Base-by-base conservation (phyloP, 768 basidiomycete genomes). In the Boletus tomentosulus region DNA sequence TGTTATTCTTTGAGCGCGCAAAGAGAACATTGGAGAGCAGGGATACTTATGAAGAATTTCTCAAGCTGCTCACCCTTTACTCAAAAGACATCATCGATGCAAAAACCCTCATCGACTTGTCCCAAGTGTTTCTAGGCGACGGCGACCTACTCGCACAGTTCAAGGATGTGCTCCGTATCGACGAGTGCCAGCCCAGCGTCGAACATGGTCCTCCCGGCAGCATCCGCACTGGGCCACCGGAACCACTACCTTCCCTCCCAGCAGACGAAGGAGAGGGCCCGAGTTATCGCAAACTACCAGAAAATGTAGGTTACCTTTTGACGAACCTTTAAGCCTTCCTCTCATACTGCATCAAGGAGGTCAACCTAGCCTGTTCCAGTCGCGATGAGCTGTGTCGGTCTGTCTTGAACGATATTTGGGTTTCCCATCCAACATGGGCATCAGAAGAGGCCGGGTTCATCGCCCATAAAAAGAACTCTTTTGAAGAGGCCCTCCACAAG, bases 371-470 rank as follows among this genome's bases (percentile, higher is more conserved):
- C 27, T 98, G 97, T 68, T 97, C 97, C 3, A 95, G 90, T 11
- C 86, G 97, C 28, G 95, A 98, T 63, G 84, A 92, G 57, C 86
- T 98, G 52, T 95, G 91, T 66, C 90, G 94, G 67, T 93, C 92
- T 28, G 94, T 99, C 28, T 80, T 99, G 44, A 99, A 99, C 66
- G 95, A 98, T 65, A 83, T 87, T 60, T 98, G 97, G 96, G 93
- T 98, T 11, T 97, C 96, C 13, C 96, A 98, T 69, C 96, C 97
- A 3, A 96, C 94, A 1, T 97, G 94, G 92, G 93, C 93, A 9
- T 95, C 93, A 22, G 96, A 98, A 67, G 94, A 96, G 66, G 84
- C 94, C 1, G 94, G 92, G 10, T 97, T 97, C 62, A 83, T 92
- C 58, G 80, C 95, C 6, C 92, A 98, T 71, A 96, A 97, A 78